phyloP scores from a whole-genome alignment of 495 filamentous ascomycete species.

The Achaetomiella virescens region DNA sequence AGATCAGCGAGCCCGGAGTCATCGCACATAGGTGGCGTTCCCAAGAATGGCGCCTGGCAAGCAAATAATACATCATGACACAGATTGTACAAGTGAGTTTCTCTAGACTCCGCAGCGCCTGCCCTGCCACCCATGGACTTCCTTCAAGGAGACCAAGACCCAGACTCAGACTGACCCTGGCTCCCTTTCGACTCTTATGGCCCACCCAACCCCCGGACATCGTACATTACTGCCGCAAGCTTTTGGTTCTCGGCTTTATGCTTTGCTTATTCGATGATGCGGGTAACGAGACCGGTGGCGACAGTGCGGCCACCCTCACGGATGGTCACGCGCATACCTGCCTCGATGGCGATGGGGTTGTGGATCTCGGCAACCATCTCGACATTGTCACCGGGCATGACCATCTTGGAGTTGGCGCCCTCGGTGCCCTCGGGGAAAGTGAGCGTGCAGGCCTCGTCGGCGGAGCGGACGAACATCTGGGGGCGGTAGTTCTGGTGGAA shows the following conservation, averaged over 20 bases:
- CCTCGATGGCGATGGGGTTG: slow-evolving; percentile 77
- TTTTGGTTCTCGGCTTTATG: too few relatives aligned
- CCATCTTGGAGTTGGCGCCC: slow-evolving; percentile 60
- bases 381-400: slow-evolving; percentile 97
- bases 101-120: slow-evolving; percentile 15
- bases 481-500: slow-evolving; percentile 93
- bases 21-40: slow-evolving; percentile 14
- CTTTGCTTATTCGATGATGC: slow-evolving; percentile 59
- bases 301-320: slow-evolving; percentile 93
- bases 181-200: neutral
- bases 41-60: slow-evolving; percentile 6
- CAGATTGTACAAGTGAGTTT: slow-evolving; percentile 14
- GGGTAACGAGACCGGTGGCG: slow-evolving; percentile 84
- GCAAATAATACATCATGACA: slow-evolving; percentile 18
- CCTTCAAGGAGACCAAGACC: neutral
- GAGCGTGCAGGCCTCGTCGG: slow-evolving; percentile 79
- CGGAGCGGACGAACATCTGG: slow-evolving; percentile 90
- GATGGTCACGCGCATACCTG: slow-evolving; percentile 90
- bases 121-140: slow-evolving; percentile 2
- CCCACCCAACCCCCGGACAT: neutral
- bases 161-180: too few relatives aligned
- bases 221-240: slow-evolving; percentile 6
- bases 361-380: slow-evolving; percentile 85
- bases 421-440: slow-evolving; percentile 72
- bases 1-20: slow-evolving; percentile 21